These are phyloP conservation scores for Basidioascus undulatus DNA, from an alignment of 768 basidiomycete species.

Conservation along the genomic window DNA sequence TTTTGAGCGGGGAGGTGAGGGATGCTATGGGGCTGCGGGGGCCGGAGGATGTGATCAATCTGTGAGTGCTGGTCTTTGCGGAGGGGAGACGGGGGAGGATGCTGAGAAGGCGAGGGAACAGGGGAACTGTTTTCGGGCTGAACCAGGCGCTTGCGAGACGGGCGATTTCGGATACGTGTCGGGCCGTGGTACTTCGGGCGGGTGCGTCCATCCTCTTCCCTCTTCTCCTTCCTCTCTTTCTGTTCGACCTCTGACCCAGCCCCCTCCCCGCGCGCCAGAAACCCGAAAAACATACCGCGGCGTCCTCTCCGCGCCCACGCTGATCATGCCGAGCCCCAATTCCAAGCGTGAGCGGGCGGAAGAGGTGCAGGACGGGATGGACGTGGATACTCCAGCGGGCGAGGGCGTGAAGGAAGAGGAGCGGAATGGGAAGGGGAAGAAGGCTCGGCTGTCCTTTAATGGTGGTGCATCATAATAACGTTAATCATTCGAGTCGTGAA, in stretches of 20 bases:
- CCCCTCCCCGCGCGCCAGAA: constrained; percentile 23
- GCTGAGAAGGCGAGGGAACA: constrained; percentile 12
- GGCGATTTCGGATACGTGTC: constrained; percentile 33
- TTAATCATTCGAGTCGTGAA: no score
- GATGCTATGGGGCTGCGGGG: constrained; percentile 38
- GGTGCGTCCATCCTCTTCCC: no score
- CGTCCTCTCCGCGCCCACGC: constrained; percentile 44
- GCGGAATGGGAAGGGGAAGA: no score
- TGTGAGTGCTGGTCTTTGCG: constrained; percentile 26
- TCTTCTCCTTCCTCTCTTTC: background rate
- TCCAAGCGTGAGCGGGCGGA: no score
- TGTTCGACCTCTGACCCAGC: background rate
- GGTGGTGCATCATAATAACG: no score
- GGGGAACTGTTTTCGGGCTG: constrained; percentile 41
- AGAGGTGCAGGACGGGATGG: no score
- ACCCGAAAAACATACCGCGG: constrained; percentile 61
- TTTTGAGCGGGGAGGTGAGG: constrained; percentile 46
- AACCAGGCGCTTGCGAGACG: constrained; percentile 43
- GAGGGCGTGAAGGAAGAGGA: no score
- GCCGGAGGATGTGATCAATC: constrained; percentile 47
- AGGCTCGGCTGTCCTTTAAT: no score
- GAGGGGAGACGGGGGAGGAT: background rate
- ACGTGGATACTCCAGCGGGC: no score
- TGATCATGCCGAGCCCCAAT: constrained; percentile 48
- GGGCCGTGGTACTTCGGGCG: constrained; percentile 44